phyloP scores from a whole-genome alignment of 2,329 filamentous ascomycete genomes.

The Alternaria conjuncta region DNA sequence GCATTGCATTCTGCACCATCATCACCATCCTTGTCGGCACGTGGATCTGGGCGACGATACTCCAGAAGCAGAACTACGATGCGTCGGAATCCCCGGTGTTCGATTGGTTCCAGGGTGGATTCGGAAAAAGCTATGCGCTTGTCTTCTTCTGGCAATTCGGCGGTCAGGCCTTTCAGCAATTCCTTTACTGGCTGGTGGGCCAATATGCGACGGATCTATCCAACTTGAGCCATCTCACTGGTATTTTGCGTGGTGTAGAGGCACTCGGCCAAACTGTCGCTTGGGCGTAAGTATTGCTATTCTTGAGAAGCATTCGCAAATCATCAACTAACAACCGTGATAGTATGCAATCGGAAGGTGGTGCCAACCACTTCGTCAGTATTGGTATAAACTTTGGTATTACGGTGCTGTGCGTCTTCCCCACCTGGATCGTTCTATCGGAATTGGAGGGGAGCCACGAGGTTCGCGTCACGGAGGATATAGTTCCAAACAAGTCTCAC shows the following conservation, averaged over 20 bases:
- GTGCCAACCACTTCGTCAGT: slow-evolving; percentile 46
- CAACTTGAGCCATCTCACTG: slow-evolving; percentile 42
- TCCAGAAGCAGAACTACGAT: slow-evolving; percentile 45
- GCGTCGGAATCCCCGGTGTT: slow-evolving; percentile 32
- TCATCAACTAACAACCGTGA: slow-evolving; percentile 11
- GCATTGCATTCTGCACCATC: slow-evolving; percentile 37
- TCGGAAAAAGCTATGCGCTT: slow-evolving; percentile 42
- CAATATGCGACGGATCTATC: slow-evolving; percentile 45
- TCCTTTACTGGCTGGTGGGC: slow-evolving; percentile 47
- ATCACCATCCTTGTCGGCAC: slow-evolving; percentile 41
- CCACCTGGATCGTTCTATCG: slow-evolving; percentile 43
- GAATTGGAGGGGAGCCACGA: slow-evolving; percentile 43
- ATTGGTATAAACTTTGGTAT: slow-evolving; percentile 47
- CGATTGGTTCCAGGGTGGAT: slow-evolving; percentile 45
- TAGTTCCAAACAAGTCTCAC: not conserved
- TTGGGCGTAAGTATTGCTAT: slow-evolving; percentile 38
- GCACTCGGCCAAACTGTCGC: slow-evolving; percentile 46
- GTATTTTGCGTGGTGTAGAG: slow-evolving; percentile 45
- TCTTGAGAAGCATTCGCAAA: not conserved
- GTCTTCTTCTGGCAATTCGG: slow-evolving; percentile 48
- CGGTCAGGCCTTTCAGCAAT: slow-evolving; percentile 47
- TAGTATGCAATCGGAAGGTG: slow-evolving; percentile 45
- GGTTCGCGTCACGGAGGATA: slow-evolving; percentile 28
- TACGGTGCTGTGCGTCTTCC: slow-evolving; percentile 37
- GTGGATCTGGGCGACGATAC: slow-evolving; percentile 45